These are phyloP conservation scores for Takashimella koratensis DNA, from an alignment of 1,284 basidiomycete genomes.

Conservation along the genomic window DNA sequence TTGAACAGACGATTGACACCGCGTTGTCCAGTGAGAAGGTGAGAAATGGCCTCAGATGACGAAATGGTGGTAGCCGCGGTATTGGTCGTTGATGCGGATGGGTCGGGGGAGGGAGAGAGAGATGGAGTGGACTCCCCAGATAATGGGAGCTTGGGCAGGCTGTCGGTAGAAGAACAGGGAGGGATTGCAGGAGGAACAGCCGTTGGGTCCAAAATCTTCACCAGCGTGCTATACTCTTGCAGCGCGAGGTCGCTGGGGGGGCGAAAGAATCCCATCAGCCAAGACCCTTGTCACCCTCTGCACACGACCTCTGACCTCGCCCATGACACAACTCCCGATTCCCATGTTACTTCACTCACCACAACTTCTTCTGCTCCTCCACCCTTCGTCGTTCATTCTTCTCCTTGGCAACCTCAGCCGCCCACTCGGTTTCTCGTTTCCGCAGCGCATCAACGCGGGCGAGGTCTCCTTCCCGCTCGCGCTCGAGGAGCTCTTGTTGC, in stretches of 20 bases:
- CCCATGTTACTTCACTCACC: constrained; percentile 28
- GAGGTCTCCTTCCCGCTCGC: constrained; percentile 54
- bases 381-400: constrained; percentile 34
- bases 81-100: constrained; percentile 4
- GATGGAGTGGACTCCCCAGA: background rate
- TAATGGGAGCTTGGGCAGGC: background rate
- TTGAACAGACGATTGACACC: constrained; percentile 45
- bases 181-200: constrained; percentile 37
- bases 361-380: constrained; percentile 46
- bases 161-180: background rate
- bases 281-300: too few relatives aligned
- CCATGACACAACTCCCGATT: too few relatives aligned
- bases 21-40: constrained; percentile 44
- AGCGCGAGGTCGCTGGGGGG: constrained; percentile 44
- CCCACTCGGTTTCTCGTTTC: constrained; percentile 58
- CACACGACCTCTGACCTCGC: too few relatives aligned
- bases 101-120: background rate
- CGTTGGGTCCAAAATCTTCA: constrained; percentile 35
- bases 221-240: constrained; percentile 38
- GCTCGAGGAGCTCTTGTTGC: constrained; percentile 58
- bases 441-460: constrained; percentile 32
- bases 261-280: too few relatives aligned
- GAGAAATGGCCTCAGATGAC: constrained; percentile 38
- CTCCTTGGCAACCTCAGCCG: constrained; percentile 53
- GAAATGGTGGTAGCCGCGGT: constrained; percentile 7